Evolutionary conservation across 176 grass and related monocot species (phyloP), one percentile per base, ranked within the genome.

Genomic region (Triticum turgidum): DNA sequence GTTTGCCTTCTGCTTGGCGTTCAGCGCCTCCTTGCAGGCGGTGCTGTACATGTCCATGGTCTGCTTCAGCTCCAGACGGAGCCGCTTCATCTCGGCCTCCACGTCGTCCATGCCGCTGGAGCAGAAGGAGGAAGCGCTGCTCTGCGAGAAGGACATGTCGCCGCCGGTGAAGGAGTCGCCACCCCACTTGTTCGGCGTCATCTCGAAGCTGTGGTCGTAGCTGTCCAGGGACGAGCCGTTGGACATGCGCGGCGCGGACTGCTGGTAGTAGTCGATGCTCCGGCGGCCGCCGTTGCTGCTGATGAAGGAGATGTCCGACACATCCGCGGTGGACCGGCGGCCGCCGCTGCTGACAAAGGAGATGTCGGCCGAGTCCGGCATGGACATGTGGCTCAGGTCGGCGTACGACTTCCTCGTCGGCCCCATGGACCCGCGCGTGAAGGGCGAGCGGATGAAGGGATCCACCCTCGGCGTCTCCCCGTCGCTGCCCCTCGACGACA

Each of bases 41-140:
- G 90, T 93, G 94, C 87, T 96, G 85, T 99, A 99, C 97, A 99
- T 99, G 72, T 99, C 97, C 97, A 96, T 96, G 4, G 94, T 99
- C 68, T 99, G 92, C 85, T 94, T 94, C 3, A 99, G 94, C 84
- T 99, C 97, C 8, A 96, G 83, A 39, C 89, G 88, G 0, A 99
- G 84, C 25, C 92, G 83, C 88, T 94, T 96, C 90, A 99, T 94
- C 90, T 99, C 97, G 61, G 92, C 80, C 90, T 99, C 97, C 76
- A 93, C 92, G 84, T 96, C 97, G 34, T 99, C 97, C 75, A 90
- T 88, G 74, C 77, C 83, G 1, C 88, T 80, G 7, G 97, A 99
- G 70, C 82, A 91, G 79, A 71, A 96, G 41, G 97, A 99, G 18
- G 90, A 82, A 21, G 65, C 29, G 80, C 92, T 99, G 83, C 75